A percentile compares a stretch with the other conserved stretches of the same genome.
phyloP scores from a whole-genome alignment of 495 filamentous ascomycete genomes.

The Podospora australis region DNA sequence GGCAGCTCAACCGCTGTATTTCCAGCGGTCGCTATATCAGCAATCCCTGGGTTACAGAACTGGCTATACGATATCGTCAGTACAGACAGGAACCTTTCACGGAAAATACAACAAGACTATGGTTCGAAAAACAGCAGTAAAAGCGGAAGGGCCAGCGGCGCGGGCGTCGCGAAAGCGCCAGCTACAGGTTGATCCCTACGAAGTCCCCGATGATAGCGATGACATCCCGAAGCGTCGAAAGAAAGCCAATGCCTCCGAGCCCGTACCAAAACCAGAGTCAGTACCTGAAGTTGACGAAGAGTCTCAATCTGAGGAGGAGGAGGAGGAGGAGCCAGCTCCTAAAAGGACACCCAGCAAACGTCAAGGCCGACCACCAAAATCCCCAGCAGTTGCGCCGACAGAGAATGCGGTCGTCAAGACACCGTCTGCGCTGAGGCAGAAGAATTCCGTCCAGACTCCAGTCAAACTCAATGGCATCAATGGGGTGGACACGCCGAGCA shows the following conservation, averaged over 20 bases:
- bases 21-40: neutral
- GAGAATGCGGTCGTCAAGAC: conserved; percentile 18
- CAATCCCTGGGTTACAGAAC: neutral
- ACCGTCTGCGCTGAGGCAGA: conserved; percentile 24
- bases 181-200: conserved; percentile 21
- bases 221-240: conserved; percentile 18
- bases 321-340: neutral
- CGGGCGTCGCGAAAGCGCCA: conserved; percentile 14
- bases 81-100: no score
- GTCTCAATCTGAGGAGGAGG: neutral
- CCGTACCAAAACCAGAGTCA: neutral
- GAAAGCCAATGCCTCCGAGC: neutral
- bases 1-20: conserved; percentile 11
- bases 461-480: conserved; percentile 24
- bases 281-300: neutral
- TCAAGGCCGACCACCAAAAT: conserved; percentile 22
- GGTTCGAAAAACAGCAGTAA: conserved; percentile 14
- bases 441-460: conserved; percentile 30
- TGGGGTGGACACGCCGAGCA: conserved; percentile 46
- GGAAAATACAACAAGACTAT: no score
- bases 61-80: no score
- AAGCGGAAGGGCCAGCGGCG: conserved; percentile 7
- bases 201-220: conserved; percentile 22
- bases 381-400: conserved; percentile 8
- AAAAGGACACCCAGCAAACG: conserved; percentile 18